Percentiles rank a stretch among this genome's conserved stretches.
Evolutionary conservation across 2,329 filamentous ascomycete genomes (phyloP).

Genomic region (Aspergillus hiratsukae): DNA sequence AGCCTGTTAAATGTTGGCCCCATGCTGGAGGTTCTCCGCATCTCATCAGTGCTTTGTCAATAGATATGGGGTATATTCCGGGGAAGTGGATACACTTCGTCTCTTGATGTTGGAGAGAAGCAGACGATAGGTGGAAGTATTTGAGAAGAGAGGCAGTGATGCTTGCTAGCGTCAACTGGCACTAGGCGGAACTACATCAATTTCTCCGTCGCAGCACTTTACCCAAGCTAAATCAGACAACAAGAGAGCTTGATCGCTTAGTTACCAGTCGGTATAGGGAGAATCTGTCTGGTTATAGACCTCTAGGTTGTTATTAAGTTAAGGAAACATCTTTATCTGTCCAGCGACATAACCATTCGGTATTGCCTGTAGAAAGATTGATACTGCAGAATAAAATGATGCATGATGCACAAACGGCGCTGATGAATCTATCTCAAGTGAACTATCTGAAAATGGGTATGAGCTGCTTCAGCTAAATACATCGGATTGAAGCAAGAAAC

Average conservation of each 20-base stretch:
- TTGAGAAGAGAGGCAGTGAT: conserved; percentile 2
- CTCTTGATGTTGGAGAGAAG: not conserved
- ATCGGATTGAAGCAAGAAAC: not conserved
- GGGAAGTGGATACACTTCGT: not conserved
- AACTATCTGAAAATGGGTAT: not conserved
- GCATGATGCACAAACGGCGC: not conserved
- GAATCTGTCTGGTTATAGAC: too few relatives aligned
- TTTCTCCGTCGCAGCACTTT: conserved; percentile 8
- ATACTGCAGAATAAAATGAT: not conserved
- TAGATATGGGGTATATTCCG: not conserved
- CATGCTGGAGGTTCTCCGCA: not conserved
- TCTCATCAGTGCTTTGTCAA: not conserved
- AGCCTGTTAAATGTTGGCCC: not conserved
- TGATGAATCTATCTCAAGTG: not conserved
- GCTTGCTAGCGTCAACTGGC: not conserved
- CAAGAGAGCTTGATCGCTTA: too few relatives aligned
- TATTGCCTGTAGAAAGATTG: not conserved
- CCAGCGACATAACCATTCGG: not conserved
- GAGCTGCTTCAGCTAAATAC: not conserved
- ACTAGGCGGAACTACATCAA: not conserved
- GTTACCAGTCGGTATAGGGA: too few relatives aligned
- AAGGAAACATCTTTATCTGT: not conserved
- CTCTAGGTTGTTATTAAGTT: not conserved
- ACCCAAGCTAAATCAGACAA: not conserved
- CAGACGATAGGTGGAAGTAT: conserved; percentile 16